These are phyloP conservation scores for Narthecium ossifragum DNA, from an alignment of 106 monocot species.

Conservation along the genomic window DNA sequence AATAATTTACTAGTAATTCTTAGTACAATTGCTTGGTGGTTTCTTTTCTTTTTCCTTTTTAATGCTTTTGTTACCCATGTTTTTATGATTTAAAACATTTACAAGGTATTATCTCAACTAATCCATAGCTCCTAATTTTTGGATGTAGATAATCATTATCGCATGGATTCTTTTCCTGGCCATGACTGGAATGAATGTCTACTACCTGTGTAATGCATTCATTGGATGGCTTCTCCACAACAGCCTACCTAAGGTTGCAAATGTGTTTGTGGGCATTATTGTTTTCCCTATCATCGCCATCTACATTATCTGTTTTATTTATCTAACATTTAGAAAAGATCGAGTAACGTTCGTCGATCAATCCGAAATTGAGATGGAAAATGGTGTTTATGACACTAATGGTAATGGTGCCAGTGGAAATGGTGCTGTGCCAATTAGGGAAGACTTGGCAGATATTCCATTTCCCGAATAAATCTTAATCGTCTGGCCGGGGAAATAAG, in stretches of 20 bases:
- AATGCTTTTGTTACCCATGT: not conserved
- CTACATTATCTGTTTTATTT: slow-evolving; percentile 43
- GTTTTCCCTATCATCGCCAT: slow-evolving; percentile 77
- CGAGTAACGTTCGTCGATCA: slow-evolving; percentile 23
- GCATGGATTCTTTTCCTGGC: slow-evolving; percentile 61
- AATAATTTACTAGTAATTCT: too few relatives aligned
- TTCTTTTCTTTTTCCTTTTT: too few relatives aligned
- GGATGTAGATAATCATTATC: slow-evolving; percentile 47
- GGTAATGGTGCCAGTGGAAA: not conserved
- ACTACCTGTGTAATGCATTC: slow-evolving; percentile 64
- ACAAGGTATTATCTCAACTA: not conserved
- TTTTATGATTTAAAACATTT: not conserved
- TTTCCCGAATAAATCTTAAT: slow-evolving; percentile 30
- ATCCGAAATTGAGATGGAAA: slow-evolving; percentile 33
- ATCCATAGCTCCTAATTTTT: not conserved
- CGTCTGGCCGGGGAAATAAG: not conserved
- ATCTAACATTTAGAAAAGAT: slow-evolving; percentile 65
- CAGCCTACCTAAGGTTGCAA: slow-evolving; percentile 47
- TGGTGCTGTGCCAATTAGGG: slow-evolving; percentile 35
- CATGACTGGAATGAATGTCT: slow-evolving; percentile 70
- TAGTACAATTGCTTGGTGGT: too few relatives aligned
- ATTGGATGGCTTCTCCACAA: slow-evolving; percentile 62
- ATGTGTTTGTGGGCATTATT: slow-evolving; percentile 38
- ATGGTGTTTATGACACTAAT: slow-evolving; percentile 7
- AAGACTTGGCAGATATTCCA: slow-evolving; percentile 49